Percentiles rank a stretch among this genome's conserved stretches.
Evolutionary conservation across 805 yeast genomes (phyloP).

Genomic region (Kazachstania viticola): DNA sequence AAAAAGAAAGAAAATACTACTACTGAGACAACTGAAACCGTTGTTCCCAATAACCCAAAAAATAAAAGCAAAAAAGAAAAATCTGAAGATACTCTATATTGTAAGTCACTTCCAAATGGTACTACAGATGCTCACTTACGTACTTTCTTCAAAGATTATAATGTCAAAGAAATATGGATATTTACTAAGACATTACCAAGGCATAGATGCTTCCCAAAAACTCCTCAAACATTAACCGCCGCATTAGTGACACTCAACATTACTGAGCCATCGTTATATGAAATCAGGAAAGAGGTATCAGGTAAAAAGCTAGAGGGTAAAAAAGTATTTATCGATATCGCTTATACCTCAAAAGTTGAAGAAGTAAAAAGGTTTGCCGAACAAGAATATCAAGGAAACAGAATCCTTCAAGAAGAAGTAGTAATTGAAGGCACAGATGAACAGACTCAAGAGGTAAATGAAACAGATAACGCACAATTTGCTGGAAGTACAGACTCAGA

Average conservation of each 20-base stretch:
- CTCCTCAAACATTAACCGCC: slow-evolving; percentile 23
- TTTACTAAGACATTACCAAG: slow-evolving; percentile 21
- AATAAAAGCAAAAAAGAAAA: no score
- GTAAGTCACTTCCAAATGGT: slow-evolving; percentile 30
- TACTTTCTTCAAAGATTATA: slow-evolving; percentile 33
- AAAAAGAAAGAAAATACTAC: no score
- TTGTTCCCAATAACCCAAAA: background rate
- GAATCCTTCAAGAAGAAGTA: background rate
- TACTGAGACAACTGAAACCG: background rate
- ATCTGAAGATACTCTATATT: slow-evolving; percentile 29
- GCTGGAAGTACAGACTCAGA: background rate
- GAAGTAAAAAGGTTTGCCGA: slow-evolving; percentile 32
- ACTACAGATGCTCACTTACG: slow-evolving; percentile 35
- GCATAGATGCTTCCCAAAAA: slow-evolving; percentile 3
- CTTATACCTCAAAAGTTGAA: slow-evolving; percentile 32
- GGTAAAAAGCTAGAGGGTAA: slow-evolving; percentile 30
- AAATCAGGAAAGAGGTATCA: slow-evolving; percentile 33
- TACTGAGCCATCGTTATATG: slow-evolving; percentile 31
- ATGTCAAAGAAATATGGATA: slow-evolving; percentile 38
- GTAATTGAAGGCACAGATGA: no score
- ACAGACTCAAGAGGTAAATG: no score
- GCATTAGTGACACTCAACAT: slow-evolving; percentile 42
- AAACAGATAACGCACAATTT: background rate
- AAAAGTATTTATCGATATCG: slow-evolving; percentile 29
- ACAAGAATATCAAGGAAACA: slow-evolving; percentile 1